Conservation (phyloP, 345 rosid genomes). For the Clarkia xantiana region DNA sequence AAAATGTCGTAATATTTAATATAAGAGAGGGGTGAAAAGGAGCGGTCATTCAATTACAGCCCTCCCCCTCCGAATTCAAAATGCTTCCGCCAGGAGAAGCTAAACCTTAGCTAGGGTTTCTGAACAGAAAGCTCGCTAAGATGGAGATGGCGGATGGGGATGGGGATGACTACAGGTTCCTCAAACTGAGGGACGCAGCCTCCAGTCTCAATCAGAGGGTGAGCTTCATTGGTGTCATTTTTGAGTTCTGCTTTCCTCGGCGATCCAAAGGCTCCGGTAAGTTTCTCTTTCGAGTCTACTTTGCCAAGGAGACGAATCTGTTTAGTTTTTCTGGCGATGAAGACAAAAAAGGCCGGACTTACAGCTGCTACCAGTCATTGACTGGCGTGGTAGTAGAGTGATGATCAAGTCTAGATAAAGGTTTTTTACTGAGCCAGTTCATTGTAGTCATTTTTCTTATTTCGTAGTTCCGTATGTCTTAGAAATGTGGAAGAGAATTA, state of each 20-base stretch:
- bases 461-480: too few species aligned
- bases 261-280: conserved; percentile 44
- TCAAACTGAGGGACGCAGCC: conserved; percentile 44
- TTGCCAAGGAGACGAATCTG: background rate
- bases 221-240: conserved; percentile 37
- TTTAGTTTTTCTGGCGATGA: conserved; percentile 29
- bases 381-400: conserved; percentile 42
- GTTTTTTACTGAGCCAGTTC: conserved; percentile 43
- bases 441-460: background rate
- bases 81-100: background rate
- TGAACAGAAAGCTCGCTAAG: background rate
- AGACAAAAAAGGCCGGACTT: conserved; percentile 65
- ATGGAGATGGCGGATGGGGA: background rate
- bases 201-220: conserved; percentile 42
- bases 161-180: conserved; percentile 33
- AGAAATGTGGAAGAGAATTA: too few species aligned
- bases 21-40: too few species aligned
- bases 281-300: background rate
- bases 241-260: conserved; percentile 40
- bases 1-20: too few species aligned
- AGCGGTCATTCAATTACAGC: too few species aligned
- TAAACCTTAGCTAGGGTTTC: background rate
- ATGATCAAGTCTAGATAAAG: conserved; percentile 24
- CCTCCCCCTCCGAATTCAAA: background rate
- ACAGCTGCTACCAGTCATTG: conserved; percentile 36